Conservation (phyloP, 1,139 yeast species). For the Debaryomyces nepalensis region DNA sequence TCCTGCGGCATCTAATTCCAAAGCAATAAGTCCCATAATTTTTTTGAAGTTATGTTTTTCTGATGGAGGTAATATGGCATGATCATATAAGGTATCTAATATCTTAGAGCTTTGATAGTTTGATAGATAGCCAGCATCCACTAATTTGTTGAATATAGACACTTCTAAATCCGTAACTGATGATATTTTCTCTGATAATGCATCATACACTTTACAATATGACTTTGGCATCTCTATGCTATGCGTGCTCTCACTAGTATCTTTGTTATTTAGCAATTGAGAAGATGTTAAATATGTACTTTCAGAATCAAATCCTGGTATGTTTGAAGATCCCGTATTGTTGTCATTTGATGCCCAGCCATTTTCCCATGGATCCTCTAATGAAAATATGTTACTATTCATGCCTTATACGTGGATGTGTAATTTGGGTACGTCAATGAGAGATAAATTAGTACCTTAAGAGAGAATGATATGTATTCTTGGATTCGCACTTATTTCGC, state of each 20-base stretch:
- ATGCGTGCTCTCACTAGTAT: not conserved
- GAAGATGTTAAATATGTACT: constrained; percentile 32
- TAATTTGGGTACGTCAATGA: not conserved
- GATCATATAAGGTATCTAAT: constrained; percentile 43
- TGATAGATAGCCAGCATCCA: constrained; percentile 33
- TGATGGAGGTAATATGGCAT: constrained; percentile 39
- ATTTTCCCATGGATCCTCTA: constrained; percentile 50
- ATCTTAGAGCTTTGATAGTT: constrained; percentile 39
- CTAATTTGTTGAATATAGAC: constrained; percentile 33
- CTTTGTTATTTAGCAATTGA: constrained; percentile 19
- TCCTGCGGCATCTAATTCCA: constrained; percentile 47
- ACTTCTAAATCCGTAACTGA: constrained; percentile 39
- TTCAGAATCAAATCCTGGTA: constrained; percentile 17
- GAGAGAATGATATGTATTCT: constrained; percentile 5
- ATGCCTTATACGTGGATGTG: constrained; percentile 11
- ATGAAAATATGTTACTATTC: constrained; percentile 29
- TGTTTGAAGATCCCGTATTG: constrained; percentile 10
- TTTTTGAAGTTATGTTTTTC: constrained; percentile 36
- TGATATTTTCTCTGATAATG: constrained; percentile 24
- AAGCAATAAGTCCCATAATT: constrained; percentile 44
- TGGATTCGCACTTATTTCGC: constrained; percentile 1
- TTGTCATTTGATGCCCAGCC: constrained; percentile 41
- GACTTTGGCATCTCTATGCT: constrained; percentile 16
- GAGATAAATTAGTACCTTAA: not conserved
- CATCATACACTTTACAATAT: constrained; percentile 27